Conservation (phyloP, 2,329 filamentous ascomycete genomes). For the Ophiostoma australiae region DNA sequence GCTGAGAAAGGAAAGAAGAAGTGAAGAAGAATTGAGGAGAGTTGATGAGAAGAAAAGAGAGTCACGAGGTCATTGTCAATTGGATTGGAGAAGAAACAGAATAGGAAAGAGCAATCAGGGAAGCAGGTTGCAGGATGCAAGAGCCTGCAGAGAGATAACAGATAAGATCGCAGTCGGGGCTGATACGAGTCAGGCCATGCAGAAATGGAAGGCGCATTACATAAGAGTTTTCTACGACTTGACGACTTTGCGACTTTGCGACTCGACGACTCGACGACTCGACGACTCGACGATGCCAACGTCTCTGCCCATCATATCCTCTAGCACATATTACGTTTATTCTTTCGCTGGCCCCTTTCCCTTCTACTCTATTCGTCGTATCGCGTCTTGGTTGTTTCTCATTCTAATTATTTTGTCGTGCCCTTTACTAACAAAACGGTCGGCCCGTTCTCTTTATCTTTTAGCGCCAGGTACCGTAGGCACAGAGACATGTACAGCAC, state of each 20-base stretch:
- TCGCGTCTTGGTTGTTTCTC: neutral
- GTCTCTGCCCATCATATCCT: neutral
- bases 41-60: neutral
- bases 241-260: neutral
- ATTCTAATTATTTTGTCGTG: neutral
- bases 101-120: neutral
- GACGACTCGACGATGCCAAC: neutral
- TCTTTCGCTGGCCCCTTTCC: neutral
- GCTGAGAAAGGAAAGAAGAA: neutral
- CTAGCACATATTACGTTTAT: neutral
- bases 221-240: neutral
- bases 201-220: conserved; percentile 7
- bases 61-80: neutral
- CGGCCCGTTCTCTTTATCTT: conserved; percentile 1
- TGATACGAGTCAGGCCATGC: neutral
- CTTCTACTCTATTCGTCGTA: neutral
- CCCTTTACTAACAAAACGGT: conserved; percentile 9
- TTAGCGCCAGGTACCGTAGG: neutral
- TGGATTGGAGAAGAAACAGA: neutral
- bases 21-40: neutral
- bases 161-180: neutral
- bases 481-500: neutral
- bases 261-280: neutral
- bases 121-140: neutral
- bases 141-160: neutral